These are phyloP conservation scores for Eragrostis nindensis DNA, from an alignment of 176 grass and related monocot genomes.

Conservation along the genomic window DNA sequence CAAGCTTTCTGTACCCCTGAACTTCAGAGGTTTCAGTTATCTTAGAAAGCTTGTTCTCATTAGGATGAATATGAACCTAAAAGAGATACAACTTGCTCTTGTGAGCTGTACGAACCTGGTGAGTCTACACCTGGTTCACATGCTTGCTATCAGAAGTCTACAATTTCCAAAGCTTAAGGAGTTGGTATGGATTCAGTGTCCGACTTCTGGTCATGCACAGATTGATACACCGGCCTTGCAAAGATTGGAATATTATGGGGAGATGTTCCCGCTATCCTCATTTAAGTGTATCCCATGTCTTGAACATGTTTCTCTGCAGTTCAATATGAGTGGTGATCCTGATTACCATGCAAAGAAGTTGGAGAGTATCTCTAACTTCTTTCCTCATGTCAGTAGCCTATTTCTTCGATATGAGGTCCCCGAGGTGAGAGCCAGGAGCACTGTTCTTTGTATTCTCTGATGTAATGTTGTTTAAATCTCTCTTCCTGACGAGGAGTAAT, in stretches of 20 bases:
- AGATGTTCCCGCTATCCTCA: background rate
- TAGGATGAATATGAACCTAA: background rate
- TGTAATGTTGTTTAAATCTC: background rate
- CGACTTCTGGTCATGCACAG: background rate
- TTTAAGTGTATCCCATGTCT: background rate
- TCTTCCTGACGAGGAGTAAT: background rate
- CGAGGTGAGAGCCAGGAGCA: background rate
- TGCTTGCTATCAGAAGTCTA: background rate
- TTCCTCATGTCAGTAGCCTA: background rate
- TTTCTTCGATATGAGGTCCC: background rate
- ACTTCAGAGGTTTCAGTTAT: background rate
- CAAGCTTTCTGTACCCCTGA: background rate
- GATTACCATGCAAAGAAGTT: background rate
- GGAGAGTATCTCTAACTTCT: background rate
- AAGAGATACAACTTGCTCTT: background rate
- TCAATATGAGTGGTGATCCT: background rate
- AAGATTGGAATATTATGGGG: background rate
- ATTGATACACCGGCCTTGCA: slow-evolving; percentile 4
- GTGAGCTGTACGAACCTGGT: background rate
- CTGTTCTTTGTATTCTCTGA: background rate
- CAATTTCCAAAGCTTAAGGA: background rate
- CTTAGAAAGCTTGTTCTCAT: slow-evolving; percentile 13
- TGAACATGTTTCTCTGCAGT: slow-evolving; percentile 7
- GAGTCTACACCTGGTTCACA: background rate
- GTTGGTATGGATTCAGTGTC: background rate